These are phyloP conservation scores for Cordyceps militaris DNA, from an alignment of 2,329 filamentous ascomycete species.

Conservation along the genomic window DNA sequence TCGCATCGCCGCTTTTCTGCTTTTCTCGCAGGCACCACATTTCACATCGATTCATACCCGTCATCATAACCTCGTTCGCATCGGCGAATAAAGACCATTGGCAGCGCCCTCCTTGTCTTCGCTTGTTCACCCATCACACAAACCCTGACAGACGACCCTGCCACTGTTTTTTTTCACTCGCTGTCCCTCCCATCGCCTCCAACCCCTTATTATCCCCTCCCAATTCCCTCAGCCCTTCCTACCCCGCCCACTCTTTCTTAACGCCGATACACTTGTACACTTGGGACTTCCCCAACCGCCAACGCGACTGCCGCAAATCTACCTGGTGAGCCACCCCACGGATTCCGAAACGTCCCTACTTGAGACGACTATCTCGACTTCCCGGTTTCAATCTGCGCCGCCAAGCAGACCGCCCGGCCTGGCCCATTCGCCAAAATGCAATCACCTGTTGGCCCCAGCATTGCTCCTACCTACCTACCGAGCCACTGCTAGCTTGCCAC, in stretches of 20 bases:
- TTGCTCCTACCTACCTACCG: neutral
- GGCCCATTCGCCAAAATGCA: neutral
- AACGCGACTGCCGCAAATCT: neutral
- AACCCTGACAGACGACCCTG: neutral
- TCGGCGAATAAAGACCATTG: conserved; percentile 4
- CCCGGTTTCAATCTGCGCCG: conserved; percentile 10
- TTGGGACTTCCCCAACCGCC: neutral
- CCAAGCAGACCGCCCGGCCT: neutral
- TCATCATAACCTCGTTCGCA: conserved; percentile 1
- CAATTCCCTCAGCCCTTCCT: neutral
- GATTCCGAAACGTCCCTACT: conserved; percentile 8
- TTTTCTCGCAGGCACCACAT: neutral
- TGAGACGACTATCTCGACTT: conserved; percentile 3
- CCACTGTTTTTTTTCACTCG: no score
- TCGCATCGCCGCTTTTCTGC: neutral
- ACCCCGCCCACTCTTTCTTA: conserved; percentile 2
- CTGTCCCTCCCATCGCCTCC: neutral
- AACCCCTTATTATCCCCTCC: neutral
- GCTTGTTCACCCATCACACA: neutral
- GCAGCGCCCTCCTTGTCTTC: neutral
- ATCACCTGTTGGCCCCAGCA: neutral
- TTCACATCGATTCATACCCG: neutral
- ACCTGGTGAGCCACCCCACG: conserved; percentile 6
- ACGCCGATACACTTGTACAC: conserved; percentile 1
- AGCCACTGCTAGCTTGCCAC: neutral